Percentiles rank a stretch among this genome's conserved stretches.
Evolutionary conservation across 306 rosid species (phyloP).

Genomic region (Bauhinia variegata): DNA sequence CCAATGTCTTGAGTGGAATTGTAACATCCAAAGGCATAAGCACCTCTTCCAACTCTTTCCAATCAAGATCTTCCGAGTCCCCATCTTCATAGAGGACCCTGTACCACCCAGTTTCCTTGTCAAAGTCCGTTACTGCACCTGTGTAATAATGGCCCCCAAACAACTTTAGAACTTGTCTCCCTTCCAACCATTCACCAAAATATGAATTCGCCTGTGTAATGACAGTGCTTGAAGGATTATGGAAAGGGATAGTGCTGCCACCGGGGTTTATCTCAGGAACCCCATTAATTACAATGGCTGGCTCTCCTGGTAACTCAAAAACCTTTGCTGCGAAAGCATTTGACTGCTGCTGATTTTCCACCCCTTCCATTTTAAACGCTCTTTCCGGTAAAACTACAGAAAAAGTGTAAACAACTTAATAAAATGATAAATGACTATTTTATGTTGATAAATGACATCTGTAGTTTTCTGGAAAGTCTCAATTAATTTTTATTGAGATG

Average conservation of each 20-base stretch:
- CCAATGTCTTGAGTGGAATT: slow-evolving; percentile 65
- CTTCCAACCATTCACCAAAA: slow-evolving; percentile 83
- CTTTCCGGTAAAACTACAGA: slow-evolving; percentile 26
- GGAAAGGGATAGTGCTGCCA: slow-evolving; percentile 16
- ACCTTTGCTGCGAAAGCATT: slow-evolving; percentile 45
- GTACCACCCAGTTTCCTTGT: slow-evolving; percentile 71
- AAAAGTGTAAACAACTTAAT: slow-evolving; percentile 6
- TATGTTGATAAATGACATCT: too few relatives aligned
- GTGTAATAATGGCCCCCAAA: slow-evolving; percentile 63
- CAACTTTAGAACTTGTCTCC: slow-evolving; percentile 75
- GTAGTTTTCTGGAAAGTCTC: too few relatives aligned
- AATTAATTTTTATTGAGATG: too few relatives aligned
- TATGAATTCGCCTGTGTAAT: slow-evolving; percentile 30
- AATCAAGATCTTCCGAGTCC: slow-evolving; percentile 81
- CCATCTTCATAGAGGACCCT: slow-evolving; percentile 85
- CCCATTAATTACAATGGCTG: slow-evolving; percentile 79
- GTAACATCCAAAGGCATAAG: slow-evolving; percentile 77
- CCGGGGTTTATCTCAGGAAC: slow-evolving; percentile 51
- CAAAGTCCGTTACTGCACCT: slow-evolving; percentile 61
- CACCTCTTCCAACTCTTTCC: slow-evolving; percentile 76
- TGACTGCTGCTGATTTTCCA: slow-evolving; percentile 40
- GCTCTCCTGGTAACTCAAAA: slow-evolving; percentile 73
- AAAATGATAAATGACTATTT: slow-evolving; percentile 21
- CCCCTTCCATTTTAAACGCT: slow-evolving; percentile 47
- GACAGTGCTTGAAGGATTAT: slow-evolving; percentile 28